A percentile compares a stretch with the other conserved stretches of the same genome.
These are phyloP conservation scores for Botryotinia narcissicola DNA, from an alignment of 2,329 filamentous ascomycete genomes.

Conservation along the genomic window DNA sequence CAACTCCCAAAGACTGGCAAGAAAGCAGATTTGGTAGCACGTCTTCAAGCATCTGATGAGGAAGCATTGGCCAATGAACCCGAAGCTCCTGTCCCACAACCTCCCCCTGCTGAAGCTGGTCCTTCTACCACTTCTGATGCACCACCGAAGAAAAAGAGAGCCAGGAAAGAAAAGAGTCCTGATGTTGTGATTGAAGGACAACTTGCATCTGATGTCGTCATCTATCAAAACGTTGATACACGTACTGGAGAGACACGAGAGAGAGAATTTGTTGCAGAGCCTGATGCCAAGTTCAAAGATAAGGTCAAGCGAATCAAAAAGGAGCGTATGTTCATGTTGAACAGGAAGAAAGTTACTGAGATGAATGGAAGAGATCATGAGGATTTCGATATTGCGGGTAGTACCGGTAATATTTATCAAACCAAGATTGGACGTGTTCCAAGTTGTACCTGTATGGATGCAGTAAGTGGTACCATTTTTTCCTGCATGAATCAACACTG, in stretches of 20 bases:
- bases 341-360: slow-evolving; percentile 21
- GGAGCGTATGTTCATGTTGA: slow-evolving; percentile 31
- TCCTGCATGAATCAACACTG: neutral
- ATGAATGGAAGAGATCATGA: slow-evolving; percentile 20
- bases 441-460: slow-evolving; percentile 28
- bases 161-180: slow-evolving; percentile 17
- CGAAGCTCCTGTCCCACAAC: neutral
- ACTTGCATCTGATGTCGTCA: slow-evolving; percentile 21
- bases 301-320: slow-evolving; percentile 26
- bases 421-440: slow-evolving; percentile 25
- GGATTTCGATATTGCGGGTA: slow-evolving; percentile 28
- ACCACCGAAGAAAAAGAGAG: slow-evolving; percentile 18
- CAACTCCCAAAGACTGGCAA: slow-evolving; percentile 64
- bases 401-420: slow-evolving; percentile 28
- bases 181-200: slow-evolving; percentile 24
- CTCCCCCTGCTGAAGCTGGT: neutral
- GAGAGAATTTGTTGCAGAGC: slow-evolving; percentile 23
- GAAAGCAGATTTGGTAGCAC: slow-evolving; percentile 66
- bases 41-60: slow-evolving; percentile 49
- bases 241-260: slow-evolving; percentile 23
- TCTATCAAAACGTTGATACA: slow-evolving; percentile 6
- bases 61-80: neutral
- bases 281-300: slow-evolving; percentile 26
- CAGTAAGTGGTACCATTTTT: slow-evolving; percentile 20
- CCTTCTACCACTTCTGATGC: slow-evolving; percentile 4